Evolutionary conservation across 192 early-diverging fungal species (phyloP).

Genomic region (Funneliformis geosporum): DNA sequence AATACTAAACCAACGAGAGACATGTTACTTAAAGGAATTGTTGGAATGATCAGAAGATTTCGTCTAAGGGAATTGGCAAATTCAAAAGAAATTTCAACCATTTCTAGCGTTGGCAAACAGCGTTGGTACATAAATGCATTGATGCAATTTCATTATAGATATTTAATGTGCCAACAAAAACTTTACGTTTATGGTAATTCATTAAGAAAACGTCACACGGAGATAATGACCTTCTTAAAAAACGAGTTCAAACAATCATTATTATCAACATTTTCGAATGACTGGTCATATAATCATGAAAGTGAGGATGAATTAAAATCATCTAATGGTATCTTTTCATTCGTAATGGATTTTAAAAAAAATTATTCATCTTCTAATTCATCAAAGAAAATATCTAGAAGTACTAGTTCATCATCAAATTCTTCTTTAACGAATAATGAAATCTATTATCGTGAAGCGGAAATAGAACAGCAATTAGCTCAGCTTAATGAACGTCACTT

Average conservation of each 20-base stretch:
- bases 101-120: not conserved
- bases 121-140: not conserved
- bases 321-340: not conserved
- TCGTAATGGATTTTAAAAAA: not conserved
- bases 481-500: conserved; percentile 5
- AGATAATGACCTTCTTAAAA: not conserved
- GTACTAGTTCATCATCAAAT: not conserved
- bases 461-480: not conserved
- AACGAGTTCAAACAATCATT: not conserved
- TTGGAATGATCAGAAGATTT: conserved; percentile 5
- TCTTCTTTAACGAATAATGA: not conserved
- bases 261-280: not conserved
- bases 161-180: conserved; percentile 8
- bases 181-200: conserved; percentile 7
- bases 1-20: not conserved
- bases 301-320: not conserved
- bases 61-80: not conserved
- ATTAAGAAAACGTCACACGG: not conserved
- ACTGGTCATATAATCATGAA: not conserved
- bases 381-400: not conserved
- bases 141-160: conserved; percentile 11
- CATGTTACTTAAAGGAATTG: not conserved
- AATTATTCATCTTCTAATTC: not conserved
- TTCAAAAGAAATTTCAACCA: not conserved
- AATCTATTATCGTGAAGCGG: not conserved